Evolutionary conservation across 1,284 basidiomycete species (phyloP).

Genomic region (Trametes sp.): DNA sequence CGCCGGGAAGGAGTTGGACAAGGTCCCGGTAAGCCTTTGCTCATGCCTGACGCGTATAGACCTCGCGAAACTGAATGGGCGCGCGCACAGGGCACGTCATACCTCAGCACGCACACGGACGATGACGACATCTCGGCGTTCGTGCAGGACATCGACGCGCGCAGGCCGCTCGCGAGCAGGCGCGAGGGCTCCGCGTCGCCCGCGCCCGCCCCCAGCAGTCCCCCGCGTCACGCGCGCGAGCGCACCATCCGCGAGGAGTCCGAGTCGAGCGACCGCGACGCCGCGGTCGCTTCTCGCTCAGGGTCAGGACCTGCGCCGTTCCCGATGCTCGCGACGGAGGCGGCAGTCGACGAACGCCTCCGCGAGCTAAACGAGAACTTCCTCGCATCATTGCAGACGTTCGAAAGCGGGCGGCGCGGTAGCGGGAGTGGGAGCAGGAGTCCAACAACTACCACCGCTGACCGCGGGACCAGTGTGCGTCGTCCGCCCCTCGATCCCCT

Average conservation of each 20-base stretch:
- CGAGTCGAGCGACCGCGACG: constrained; percentile 18
- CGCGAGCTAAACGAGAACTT: constrained; percentile 71
- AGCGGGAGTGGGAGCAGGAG: constrained; percentile 29
- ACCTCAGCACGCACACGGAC: constrained; percentile 59
- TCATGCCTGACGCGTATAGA: not conserved
- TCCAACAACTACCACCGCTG: constrained; percentile 18
- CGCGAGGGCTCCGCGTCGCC: constrained; percentile 30
- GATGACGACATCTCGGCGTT: constrained; percentile 81
- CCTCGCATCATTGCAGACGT: constrained; percentile 55
- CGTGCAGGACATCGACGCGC: constrained; percentile 74
- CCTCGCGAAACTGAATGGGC: constrained; percentile 6
- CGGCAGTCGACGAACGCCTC: constrained; percentile 68
- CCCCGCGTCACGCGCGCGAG: constrained; percentile 16
- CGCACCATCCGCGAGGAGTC: constrained; percentile 28
- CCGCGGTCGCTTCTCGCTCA: constrained; percentile 16
- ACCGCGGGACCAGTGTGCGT: constrained; percentile 4
- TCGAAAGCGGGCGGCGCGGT: constrained; percentile 39
- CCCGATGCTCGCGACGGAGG: constrained; percentile 61
- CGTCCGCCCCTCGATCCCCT: constrained; percentile 19
- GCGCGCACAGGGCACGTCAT: constrained; percentile 50
- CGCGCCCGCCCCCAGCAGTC: constrained; percentile 8
- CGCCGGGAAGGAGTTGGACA: constrained; percentile 46
- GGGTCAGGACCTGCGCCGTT: constrained; percentile 34
- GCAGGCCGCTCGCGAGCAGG: constrained; percentile 63
- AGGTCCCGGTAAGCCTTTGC: constrained; percentile 44